These are phyloP conservation scores for Colletotrichum australisinense DNA, from an alignment of 2,329 filamentous ascomycete species.

Conservation along the genomic window DNA sequence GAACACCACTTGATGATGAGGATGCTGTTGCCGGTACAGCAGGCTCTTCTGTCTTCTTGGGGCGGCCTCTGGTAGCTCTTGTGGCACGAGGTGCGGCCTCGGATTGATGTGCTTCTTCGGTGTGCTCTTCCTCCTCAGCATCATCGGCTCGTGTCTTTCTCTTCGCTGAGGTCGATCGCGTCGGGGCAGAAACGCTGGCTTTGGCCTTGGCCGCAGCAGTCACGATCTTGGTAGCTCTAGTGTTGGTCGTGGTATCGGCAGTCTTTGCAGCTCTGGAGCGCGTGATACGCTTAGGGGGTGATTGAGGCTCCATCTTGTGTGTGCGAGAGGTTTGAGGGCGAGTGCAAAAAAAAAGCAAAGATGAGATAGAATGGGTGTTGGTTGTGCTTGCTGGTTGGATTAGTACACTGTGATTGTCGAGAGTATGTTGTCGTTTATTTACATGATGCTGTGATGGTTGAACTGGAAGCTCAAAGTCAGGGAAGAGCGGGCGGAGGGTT, in stretches of 20 bases:
- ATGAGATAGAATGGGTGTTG: slow-evolving; percentile 11
- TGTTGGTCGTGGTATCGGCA: slow-evolving; percentile 44
- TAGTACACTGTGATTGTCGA: slow-evolving; percentile 20
- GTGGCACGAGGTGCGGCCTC: slow-evolving; percentile 44
- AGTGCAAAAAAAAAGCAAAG: slow-evolving; percentile 1
- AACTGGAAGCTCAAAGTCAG: slow-evolving; percentile 10
- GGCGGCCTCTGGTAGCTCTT: slow-evolving; percentile 58
- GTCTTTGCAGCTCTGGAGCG: slow-evolving; percentile 59
- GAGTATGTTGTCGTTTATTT: slow-evolving; percentile 20
- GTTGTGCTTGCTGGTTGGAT: slow-evolving; percentile 12
- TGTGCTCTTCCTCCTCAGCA: slow-evolving; percentile 59
- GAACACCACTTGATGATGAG: slow-evolving; percentile 30
- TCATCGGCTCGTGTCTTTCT: slow-evolving; percentile 69
- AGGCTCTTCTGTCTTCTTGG: slow-evolving; percentile 53
- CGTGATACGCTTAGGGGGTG: slow-evolving; percentile 70
- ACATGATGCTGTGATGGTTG: slow-evolving; percentile 26
- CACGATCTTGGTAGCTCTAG: slow-evolving; percentile 58
- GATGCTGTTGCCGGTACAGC: slow-evolving; percentile 26
- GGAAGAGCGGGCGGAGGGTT: slow-evolving; percentile 32
- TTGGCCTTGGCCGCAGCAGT: slow-evolving; percentile 63
- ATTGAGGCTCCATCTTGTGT: slow-evolving; percentile 60
- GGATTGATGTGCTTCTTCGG: slow-evolving; percentile 42
- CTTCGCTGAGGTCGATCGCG: slow-evolving; percentile 49
- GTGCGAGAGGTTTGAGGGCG: neutral
- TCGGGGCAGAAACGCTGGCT: slow-evolving; percentile 44